Evolutionary conservation across 768 basidiomycete genomes (phyloP).

Genomic region (Kockovaella imperatae): DNA sequence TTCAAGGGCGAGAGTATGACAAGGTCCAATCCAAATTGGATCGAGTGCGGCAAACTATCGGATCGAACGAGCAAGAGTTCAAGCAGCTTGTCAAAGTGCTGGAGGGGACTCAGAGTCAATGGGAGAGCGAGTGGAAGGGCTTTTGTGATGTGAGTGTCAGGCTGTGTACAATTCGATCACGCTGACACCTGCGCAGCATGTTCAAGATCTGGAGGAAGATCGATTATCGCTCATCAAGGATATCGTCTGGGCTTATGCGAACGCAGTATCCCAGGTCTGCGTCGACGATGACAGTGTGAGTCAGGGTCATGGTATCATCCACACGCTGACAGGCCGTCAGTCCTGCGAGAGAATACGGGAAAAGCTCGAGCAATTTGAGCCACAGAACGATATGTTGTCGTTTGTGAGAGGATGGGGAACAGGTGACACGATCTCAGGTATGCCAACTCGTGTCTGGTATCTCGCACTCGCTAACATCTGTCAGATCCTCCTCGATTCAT

Average conservation of each 20-base stretch:
- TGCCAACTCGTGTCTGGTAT: background rate
- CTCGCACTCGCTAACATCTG: conserved; percentile 1
- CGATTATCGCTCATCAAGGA: conserved; percentile 92
- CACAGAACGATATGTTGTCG: conserved; percentile 75
- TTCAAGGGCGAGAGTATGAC: conserved; percentile 89
- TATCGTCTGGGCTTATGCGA: conserved; percentile 91
- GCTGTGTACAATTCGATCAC: background rate
- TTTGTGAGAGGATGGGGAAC: conserved; percentile 87
- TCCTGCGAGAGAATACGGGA: conserved; percentile 84
- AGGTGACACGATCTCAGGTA: conserved; percentile 67
- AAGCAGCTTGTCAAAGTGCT: conserved; percentile 73
- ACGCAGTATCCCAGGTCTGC: conserved; percentile 90
- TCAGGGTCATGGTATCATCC: conserved; percentile 9
- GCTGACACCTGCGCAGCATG: conserved; percentile 46
- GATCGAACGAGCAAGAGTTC: conserved; percentile 85
- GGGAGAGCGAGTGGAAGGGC: conserved; percentile 88
- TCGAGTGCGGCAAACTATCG: conserved; percentile 78
- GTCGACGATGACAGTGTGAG: conserved; percentile 89
- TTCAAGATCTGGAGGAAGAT: conserved; percentile 92
- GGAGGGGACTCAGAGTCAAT: conserved; percentile 68
- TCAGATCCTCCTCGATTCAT: conserved; percentile 74
- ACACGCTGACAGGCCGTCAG: conserved; percentile 46
- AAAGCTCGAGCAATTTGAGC: conserved; percentile 79
- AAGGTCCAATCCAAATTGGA: conserved; percentile 81
- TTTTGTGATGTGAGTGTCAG: conserved; percentile 65